Evolutionary conservation across 495 filamentous ascomycete species (phyloP).

Genomic region (Acidiella bohemica): DNA sequence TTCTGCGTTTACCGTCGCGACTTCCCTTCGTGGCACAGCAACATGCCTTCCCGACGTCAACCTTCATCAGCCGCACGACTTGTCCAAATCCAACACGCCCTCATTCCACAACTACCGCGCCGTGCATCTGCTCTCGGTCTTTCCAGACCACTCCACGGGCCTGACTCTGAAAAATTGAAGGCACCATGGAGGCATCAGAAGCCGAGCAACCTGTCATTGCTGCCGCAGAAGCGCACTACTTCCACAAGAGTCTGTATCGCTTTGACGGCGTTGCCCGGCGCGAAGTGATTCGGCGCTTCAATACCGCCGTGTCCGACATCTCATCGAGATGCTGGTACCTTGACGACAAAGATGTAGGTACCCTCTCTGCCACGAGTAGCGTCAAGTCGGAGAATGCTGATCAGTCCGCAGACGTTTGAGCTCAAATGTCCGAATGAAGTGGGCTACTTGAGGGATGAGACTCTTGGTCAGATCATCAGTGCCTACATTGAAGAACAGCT

Average conservation of each 20-base stretch:
- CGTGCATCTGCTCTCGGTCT: no score
- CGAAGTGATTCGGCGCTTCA: slow-evolving; percentile 6
- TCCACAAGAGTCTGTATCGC: slow-evolving; percentile 10
- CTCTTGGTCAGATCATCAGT: not conserved
- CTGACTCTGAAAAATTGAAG: not conserved
- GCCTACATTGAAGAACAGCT: slow-evolving; percentile 9
- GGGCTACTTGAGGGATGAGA: slow-evolving; percentile 1
- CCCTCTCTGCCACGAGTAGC: not conserved
- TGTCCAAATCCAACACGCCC: no score
- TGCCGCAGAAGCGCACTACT: slow-evolving; percentile 11
- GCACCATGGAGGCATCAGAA: not conserved
- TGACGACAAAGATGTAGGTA: not conserved
- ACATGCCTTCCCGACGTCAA: no score
- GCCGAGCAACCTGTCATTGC: no score
- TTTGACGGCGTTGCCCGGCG: slow-evolving; percentile 5
- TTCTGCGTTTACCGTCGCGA: no score
- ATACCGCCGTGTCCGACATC: slow-evolving; percentile 6
- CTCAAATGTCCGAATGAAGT: slow-evolving; percentile 3
- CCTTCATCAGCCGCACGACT: no score
- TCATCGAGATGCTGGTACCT: slow-evolving; percentile 9
- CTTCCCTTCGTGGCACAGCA: no score
- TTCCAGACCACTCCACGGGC: no score
- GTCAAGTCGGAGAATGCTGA: slow-evolving; percentile 6
- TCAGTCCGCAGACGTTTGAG: slow-evolving; percentile 2
- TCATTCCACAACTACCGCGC: no score